Percentiles rank a stretch among this genome's conserved stretches.
phyloP scores from a whole-genome alignment of 2,329 filamentous ascomycete species.

The Apiospora malaysiana region DNA sequence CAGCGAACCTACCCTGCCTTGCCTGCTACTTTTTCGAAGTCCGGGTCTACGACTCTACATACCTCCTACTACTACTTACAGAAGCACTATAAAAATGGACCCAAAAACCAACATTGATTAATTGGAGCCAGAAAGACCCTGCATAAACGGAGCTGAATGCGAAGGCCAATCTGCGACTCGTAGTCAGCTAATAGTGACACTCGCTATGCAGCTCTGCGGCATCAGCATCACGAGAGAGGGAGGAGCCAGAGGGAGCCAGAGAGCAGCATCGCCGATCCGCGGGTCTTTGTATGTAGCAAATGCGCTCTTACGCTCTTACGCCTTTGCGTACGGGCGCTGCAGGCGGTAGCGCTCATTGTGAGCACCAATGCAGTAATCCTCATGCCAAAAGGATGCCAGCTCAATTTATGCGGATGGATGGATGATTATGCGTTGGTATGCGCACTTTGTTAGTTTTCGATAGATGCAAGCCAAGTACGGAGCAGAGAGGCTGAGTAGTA shows the following conservation, averaged over 20 bases:
- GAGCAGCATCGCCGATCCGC: conserved; percentile 5
- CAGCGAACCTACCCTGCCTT: neutral
- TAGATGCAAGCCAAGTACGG: neutral
- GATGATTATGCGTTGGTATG: conserved; percentile 11
- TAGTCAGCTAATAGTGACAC: conserved; percentile 16
- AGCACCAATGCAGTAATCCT: neutral
- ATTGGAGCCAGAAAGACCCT: conserved; percentile 17
- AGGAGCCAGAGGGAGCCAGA: neutral
- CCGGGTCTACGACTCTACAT: neutral
- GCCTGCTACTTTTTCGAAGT: no score
- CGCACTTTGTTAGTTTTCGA: conserved; percentile 2
- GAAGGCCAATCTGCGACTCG: conserved; percentile 11
- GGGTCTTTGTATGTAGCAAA: neutral
- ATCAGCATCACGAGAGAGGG: conserved; percentile 15
- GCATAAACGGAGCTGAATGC: conserved; percentile 16
- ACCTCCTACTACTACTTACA: no score
- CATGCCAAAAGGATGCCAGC: neutral
- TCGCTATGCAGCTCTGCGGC: conserved; percentile 2
- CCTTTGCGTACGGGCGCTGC: neutral
- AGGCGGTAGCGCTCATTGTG: neutral
- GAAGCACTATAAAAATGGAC: conserved; percentile 5
- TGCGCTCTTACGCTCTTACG: neutral
- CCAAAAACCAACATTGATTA: conserved; percentile 6
- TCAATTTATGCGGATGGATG: conserved; percentile 10
- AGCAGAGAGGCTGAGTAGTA: neutral